Evolutionary conservation across 73 alveolate genomes (phyloP).

Genomic region (Paramecium sonneborni): DNA sequence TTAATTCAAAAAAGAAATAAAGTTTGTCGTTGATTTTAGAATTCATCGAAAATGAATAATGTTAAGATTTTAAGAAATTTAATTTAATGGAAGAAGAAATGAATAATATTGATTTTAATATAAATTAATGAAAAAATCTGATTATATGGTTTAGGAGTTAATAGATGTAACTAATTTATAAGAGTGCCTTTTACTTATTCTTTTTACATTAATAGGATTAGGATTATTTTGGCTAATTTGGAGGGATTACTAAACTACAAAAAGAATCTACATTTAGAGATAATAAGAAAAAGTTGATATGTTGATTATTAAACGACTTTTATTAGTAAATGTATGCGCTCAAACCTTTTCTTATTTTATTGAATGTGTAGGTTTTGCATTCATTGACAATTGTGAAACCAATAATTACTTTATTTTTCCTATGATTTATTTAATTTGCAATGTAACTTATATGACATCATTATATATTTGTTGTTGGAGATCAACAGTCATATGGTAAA

Average conservation of each 20-base stretch:
- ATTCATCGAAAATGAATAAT: too few species aligned
- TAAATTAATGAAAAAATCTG: too few species aligned
- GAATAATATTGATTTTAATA: too few species aligned
- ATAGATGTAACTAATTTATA: background rate
- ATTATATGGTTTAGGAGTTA: background rate
- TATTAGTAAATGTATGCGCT: background rate
- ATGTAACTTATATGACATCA: background rate
- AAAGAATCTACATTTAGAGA: background rate
- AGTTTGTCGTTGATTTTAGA: too few species aligned
- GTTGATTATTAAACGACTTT: background rate
- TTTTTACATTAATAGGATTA: background rate
- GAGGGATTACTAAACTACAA: background rate
- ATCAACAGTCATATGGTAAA: slow-evolving; percentile 19
- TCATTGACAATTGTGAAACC: background rate
- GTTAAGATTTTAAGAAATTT: too few species aligned
- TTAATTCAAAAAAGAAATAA: too few species aligned
- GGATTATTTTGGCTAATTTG: background rate
- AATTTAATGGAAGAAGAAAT: too few species aligned
- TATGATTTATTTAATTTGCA: background rate
- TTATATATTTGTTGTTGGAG: slow-evolving; percentile 2
- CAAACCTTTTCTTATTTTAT: background rate
- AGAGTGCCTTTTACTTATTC: background rate
- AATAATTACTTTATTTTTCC: background rate
- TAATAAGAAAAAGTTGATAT: background rate
- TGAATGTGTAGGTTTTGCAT: background rate